A percentile compares a stretch with the other conserved stretches of the same genome.
phyloP scores from a whole-genome alignment of 2,329 filamentous ascomycete genomes.

The Amauroascus niger region DNA sequence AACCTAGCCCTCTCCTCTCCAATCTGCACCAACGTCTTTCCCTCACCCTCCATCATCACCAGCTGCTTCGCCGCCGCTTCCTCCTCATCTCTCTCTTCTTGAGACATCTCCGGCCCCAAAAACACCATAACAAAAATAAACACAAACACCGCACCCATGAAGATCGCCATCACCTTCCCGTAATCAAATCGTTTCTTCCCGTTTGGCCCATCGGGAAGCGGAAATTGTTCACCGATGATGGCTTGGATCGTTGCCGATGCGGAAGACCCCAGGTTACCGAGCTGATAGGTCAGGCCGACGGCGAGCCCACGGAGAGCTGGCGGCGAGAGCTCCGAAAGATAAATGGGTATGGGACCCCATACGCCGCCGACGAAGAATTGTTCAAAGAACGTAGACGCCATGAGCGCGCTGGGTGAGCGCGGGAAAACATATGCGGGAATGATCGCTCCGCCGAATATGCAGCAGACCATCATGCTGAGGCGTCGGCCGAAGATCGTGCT shows the following conservation, averaged over 20 bases:
- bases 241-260: conserved; percentile 66
- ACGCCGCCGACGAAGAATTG: conserved; percentile 70
- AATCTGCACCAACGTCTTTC: conserved; percentile 12
- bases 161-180: conserved; percentile 78
- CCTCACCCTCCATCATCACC: conserved; percentile 1
- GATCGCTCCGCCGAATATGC: conserved; percentile 59
- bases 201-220: conserved; percentile 49
- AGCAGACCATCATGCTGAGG: conserved; percentile 57
- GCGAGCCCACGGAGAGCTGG: conserved; percentile 53
- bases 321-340: conserved; percentile 55
- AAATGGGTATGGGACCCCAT: conserved; percentile 65
- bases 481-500: conserved; percentile 61
- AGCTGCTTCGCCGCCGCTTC: conserved; percentile 31
- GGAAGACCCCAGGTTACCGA: conserved; percentile 52
- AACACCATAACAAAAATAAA: conserved; percentile 47
- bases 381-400: conserved; percentile 74
- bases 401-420: conserved; percentile 48
- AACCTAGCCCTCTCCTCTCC: conserved; percentile 12
- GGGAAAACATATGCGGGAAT: conserved; percentile 77
- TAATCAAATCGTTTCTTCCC: conserved; percentile 56
- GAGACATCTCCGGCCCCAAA: conserved; percentile 41
- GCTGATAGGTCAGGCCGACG: conserved; percentile 54
- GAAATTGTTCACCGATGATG: conserved; percentile 63
- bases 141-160: conserved; percentile 73
- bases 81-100: conserved; percentile 40